phyloP scores from a whole-genome alignment of 257 asterid species.

The Plantago elongata region DNA sequence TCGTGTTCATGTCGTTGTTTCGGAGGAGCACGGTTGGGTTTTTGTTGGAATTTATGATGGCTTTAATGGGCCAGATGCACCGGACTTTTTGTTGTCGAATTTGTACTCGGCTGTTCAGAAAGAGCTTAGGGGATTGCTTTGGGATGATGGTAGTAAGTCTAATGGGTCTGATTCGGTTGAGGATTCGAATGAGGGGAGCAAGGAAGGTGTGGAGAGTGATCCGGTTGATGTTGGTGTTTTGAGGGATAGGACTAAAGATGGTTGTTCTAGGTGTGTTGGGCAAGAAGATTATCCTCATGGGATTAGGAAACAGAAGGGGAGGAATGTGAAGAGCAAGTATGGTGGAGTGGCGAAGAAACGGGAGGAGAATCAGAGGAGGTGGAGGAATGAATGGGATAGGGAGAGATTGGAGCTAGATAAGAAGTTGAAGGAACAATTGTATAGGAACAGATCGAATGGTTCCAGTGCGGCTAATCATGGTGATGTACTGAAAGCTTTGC shows the following conservation, averaged over 20 bases:
- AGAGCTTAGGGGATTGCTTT: constrained; percentile 76
- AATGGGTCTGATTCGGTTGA: constrained; percentile 24
- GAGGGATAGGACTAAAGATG: constrained; percentile 51
- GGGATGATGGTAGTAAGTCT: constrained; percentile 56
- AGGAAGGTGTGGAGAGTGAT: constrained; percentile 15
- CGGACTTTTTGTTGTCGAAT: constrained; percentile 77
- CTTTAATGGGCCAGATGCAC: constrained; percentile 92
- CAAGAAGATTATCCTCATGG: constrained; percentile 51
- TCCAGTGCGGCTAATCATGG: constrained; percentile 43
- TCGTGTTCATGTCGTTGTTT: constrained; percentile 91
- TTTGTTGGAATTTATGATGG: constrained; percentile 97
- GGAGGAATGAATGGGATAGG: constrained; percentile 89
- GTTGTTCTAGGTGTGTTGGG: constrained; percentile 57
- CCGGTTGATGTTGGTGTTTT: constrained; percentile 24
- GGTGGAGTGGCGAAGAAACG: constrained; percentile 60
- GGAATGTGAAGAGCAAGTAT: constrained; percentile 38
- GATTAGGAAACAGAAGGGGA: constrained; percentile 35
- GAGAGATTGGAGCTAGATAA: constrained; percentile 89
- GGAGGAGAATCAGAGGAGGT: constrained; percentile 85
- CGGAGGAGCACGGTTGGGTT: constrained; percentile 94
- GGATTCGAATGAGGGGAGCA: constrained; percentile 8
- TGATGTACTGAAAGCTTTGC: constrained; percentile 73
- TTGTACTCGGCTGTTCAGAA: constrained; percentile 76
- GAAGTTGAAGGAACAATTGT: constrained; percentile 59
- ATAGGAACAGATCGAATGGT: constrained; percentile 34